Conservation (phyloP, 495 filamentous ascomycete genomes). For the Talaromyces borbonicus region DNA sequence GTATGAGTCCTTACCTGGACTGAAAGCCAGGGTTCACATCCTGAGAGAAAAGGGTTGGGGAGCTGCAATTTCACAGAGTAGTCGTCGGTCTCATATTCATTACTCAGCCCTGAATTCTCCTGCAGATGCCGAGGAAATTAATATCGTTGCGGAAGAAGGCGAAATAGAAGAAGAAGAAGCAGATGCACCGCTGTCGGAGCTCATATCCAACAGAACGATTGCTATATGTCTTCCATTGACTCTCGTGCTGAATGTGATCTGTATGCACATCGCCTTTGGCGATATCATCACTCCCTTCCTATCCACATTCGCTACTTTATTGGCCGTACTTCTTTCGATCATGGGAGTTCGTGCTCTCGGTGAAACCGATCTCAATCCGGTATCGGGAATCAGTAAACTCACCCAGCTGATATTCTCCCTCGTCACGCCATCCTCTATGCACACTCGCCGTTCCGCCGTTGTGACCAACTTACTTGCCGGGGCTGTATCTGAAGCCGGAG, state of each 20-base stretch:
- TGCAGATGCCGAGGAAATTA: slow-evolving; percentile 9
- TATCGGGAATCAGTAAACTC: slow-evolving; percentile 92
- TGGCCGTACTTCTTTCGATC: slow-evolving; percentile 80
- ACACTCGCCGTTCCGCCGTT: slow-evolving; percentile 50
- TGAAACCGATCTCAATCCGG: slow-evolving; percentile 94
- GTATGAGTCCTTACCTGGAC: slow-evolving; percentile 36
- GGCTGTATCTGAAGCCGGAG: slow-evolving; percentile 80
- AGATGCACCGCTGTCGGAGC: slow-evolving; percentile 76
- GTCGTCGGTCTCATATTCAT: slow-evolving; percentile 23
- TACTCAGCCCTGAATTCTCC: slow-evolving; percentile 32
- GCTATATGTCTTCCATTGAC: slow-evolving; percentile 65
- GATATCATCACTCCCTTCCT: slow-evolving; percentile 47
- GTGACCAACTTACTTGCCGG: slow-evolving; percentile 90
- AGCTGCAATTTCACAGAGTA: neutral
- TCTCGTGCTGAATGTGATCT: slow-evolving; percentile 65
- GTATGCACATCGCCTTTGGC: slow-evolving; percentile 73
- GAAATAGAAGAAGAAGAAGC: slow-evolving; percentile 33
- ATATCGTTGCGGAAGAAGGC: slow-evolving; percentile 8
- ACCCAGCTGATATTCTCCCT: slow-evolving; percentile 92
- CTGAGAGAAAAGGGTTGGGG: slow-evolving; percentile 11
- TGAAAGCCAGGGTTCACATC: slow-evolving; percentile 28
- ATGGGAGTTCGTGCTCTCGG: slow-evolving; percentile 94
- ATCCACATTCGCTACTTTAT: slow-evolving; percentile 73
- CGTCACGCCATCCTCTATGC: slow-evolving; percentile 66
- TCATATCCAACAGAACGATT: slow-evolving; percentile 65